Conservation (phyloP, 2,329 filamentous ascomycete species). For the Eutypa lata region DNA sequence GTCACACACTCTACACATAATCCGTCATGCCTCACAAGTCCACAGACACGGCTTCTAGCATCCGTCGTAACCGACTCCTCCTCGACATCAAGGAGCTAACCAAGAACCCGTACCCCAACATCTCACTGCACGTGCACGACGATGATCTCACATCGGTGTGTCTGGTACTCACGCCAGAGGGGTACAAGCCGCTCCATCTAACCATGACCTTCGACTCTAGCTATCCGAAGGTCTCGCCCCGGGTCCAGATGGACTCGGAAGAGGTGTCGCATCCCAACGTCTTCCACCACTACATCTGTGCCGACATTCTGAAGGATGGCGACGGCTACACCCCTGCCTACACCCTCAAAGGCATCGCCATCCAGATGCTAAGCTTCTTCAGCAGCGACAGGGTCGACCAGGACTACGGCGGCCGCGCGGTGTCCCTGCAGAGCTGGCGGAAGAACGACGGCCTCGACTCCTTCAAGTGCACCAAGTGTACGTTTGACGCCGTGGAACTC, state of each 20-base stretch:
- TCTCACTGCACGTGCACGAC: conserved; percentile 36
- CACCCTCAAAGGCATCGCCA: conserved; percentile 46
- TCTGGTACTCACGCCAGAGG: conserved; percentile 39
- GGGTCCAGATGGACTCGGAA: conserved; percentile 36
- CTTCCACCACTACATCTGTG: conserved; percentile 41
- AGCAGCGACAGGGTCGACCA: conserved; percentile 44
- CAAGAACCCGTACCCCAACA: conserved; percentile 43
- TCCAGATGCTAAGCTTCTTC: conserved; percentile 52
- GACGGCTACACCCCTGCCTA: conserved; percentile 48
- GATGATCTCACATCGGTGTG: conserved; percentile 35
- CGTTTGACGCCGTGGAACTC: conserved; percentile 10
- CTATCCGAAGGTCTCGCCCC: conserved; percentile 40
- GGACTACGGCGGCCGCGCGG: conserved; percentile 14
- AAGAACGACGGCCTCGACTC: background rate
- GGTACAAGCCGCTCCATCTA: conserved; percentile 39
- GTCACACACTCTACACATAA: background rate
- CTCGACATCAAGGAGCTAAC: conserved; percentile 44
- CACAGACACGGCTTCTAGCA: background rate
- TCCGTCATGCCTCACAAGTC: background rate
- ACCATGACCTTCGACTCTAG: conserved; percentile 31
- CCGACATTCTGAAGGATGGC: conserved; percentile 39
- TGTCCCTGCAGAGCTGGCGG: conserved; percentile 26
- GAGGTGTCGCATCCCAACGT: conserved; percentile 43
- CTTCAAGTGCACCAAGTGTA: conserved; percentile 26
- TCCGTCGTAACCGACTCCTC: conserved; percentile 30